Evolutionary conservation across 257 asterid genomes (phyloP).

Genomic region (Scutellaria galericulata): DNA sequence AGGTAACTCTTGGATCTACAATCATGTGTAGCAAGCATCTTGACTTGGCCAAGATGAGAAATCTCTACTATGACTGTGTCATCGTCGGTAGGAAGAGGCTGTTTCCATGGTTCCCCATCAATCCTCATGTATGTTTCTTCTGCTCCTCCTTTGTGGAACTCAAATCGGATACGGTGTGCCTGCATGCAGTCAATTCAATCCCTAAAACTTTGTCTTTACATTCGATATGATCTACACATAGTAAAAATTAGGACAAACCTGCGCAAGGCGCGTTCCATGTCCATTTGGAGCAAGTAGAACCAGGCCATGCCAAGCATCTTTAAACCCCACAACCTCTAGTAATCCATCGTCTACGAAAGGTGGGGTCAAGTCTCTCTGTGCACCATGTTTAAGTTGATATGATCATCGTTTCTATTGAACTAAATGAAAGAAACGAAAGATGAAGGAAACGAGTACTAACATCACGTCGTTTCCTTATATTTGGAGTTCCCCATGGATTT

Average conservation of each 20-base stretch:
- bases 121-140: conserved; percentile 85
- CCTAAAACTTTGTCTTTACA: not conserved
- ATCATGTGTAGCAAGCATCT: conserved; percentile 77
- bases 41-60: conserved; percentile 73
- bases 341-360: conserved; percentile 84
- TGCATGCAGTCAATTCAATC: conserved; percentile 6
- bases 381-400: conserved; percentile 21
- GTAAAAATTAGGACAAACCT: conserved; percentile 49
- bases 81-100: conserved; percentile 76
- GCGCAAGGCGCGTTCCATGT: conserved; percentile 93
- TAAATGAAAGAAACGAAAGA: not conserved
- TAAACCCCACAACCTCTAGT: conserved; percentile 85
- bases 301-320: conserved; percentile 94
- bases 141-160: conserved; percentile 73
- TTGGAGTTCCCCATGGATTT: conserved; percentile 97
- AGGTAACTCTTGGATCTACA: conserved; percentile 63
- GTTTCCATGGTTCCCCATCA: conserved; percentile 95
- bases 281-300: conserved; percentile 80
- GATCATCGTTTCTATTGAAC: not conserved
- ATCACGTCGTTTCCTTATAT: conserved; percentile 48
- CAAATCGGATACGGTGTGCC: conserved; percentile 74
- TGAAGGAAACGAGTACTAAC: conserved; percentile 47
- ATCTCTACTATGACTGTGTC: conserved; percentile 74
- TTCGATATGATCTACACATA: not conserved
- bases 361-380: conserved; percentile 74